phyloP scores from a whole-genome alignment of 805 yeast species.

The Yarrowia deformans region DNA sequence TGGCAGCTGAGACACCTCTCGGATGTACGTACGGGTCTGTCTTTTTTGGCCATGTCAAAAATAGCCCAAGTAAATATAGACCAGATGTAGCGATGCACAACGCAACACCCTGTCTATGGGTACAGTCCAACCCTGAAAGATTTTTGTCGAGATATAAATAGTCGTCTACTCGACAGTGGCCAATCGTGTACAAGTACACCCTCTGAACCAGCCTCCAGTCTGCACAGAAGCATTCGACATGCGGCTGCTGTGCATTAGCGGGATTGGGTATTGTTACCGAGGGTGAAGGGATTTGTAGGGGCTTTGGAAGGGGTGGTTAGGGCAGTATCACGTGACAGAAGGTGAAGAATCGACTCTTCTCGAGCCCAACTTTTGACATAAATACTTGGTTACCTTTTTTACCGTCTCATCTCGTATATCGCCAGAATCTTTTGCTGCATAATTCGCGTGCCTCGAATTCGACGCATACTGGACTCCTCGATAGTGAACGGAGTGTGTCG shows the following conservation, averaged over 20 bases:
- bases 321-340: not conserved
- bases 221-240: not conserved
- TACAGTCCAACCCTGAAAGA: no score
- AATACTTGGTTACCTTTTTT: no score
- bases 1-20: no score
- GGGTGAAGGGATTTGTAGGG: not conserved
- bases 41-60: no score
- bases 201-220: not conserved
- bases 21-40: no score
- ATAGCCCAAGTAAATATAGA: no score
- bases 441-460: not conserved
- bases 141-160: not conserved
- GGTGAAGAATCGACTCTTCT: no score
- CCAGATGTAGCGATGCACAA: no score
- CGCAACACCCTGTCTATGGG: not conserved
- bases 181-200: not conserved
- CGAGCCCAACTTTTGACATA: no score
- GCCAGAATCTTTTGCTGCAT: not conserved
- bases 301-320: not conserved
- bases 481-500: no score
- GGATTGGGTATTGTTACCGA: slow-evolving; percentile 5
- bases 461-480: not conserved
- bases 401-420: no score
- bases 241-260: slow-evolving; percentile 18
- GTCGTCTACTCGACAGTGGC: not conserved